Conservation (phyloP, 2,329 filamentous ascomycete species). For the Colletotrichum graminicola region DNA sequence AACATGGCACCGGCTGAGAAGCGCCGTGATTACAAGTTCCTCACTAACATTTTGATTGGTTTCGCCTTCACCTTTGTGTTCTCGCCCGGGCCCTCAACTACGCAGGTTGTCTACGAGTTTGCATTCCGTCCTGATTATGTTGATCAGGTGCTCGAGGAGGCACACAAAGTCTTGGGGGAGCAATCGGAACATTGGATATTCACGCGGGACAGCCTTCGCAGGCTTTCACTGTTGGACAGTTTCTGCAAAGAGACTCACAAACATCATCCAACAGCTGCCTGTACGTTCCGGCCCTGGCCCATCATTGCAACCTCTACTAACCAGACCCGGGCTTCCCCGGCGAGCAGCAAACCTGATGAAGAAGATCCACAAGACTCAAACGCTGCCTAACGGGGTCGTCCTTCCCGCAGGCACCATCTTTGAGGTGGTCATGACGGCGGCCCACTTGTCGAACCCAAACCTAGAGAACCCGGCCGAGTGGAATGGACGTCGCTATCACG, state of each 20-base stretch:
- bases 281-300: slow-evolving; percentile 1
- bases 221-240: slow-evolving; percentile 32
- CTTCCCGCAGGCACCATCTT: slow-evolving; percentile 29
- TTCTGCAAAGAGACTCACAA: slow-evolving; percentile 39
- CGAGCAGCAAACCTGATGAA: slow-evolving; percentile 36
- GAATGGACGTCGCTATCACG: slow-evolving; percentile 34
- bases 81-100: slow-evolving; percentile 30
- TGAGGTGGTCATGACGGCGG: slow-evolving; percentile 37
- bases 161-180: slow-evolving; percentile 17
- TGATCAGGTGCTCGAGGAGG: slow-evolving; percentile 21
- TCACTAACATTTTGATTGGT: slow-evolving; percentile 36
- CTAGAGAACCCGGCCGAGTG: slow-evolving; percentile 24
- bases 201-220: slow-evolving; percentile 23
- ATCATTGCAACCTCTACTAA: not conserved
- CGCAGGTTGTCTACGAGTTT: slow-evolving; percentile 39
- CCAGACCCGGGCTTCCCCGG: not conserved
- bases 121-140: slow-evolving; percentile 34
- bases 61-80: slow-evolving; percentile 36
- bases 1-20: slow-evolving; percentile 29
- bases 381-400: slow-evolving; percentile 24
- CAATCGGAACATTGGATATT: slow-evolving; percentile 11
- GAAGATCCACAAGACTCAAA: slow-evolving; percentile 36
- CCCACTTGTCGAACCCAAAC: slow-evolving; percentile 30
- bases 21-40: slow-evolving; percentile 29
- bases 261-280: slow-evolving; percentile 34